Evolutionary conservation across 2,329 filamentous ascomycete species (phyloP), one percentile per base, ranked within the genome.

Genomic region (Verruconis gallopava): DNA sequence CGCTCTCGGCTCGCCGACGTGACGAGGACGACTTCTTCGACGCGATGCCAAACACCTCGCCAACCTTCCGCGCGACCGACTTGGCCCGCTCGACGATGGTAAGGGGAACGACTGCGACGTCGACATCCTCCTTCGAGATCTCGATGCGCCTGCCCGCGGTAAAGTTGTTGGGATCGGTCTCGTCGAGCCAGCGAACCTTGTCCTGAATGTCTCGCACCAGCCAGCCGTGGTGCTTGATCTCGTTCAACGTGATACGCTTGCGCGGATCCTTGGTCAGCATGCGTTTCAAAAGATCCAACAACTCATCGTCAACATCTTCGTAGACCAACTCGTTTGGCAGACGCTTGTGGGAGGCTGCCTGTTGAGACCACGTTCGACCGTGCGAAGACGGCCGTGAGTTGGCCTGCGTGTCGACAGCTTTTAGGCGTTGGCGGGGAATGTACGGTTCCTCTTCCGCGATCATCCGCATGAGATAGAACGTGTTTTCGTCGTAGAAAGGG

Each of bases 191-290:
- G 6, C 72, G 69, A 21, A 75, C 66, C 28, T 80, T 74, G 50
- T 94, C 80, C 22, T 75, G 65, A 36, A 96, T 74, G 48, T 81
- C 86, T 44, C 79, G 69, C 1, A 89, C 69, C 13, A 96, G 81
- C 91, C 91, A 98, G 4, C 81, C 79, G 56, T 98, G 91, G 46
- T 83, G 80, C 60, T 96, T 96, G 53, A 96, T 89, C 52, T 95
- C 89, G 46, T 80, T 78, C 40, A 98, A 68, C 5, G 84, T 82
- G 53, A 98, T 95, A 30, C 91, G 79, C 61, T 88, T 79, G 21
- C 82, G 72, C 1, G 89, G 88, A 54, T 96, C 85, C 63, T 96
- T 98, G 50, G 74, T 79, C 44, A 98, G 71, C 64, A 98, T 78
- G 49, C 79, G 76, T 38, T 67, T 70, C 20, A 98, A 63, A 11